A percentile compares a stretch with the other conserved stretches of the same genome.
phyloP scores from a whole-genome alignment of 352 stramenopile species.

The Globisporangium rhizosaccharum region DNA sequence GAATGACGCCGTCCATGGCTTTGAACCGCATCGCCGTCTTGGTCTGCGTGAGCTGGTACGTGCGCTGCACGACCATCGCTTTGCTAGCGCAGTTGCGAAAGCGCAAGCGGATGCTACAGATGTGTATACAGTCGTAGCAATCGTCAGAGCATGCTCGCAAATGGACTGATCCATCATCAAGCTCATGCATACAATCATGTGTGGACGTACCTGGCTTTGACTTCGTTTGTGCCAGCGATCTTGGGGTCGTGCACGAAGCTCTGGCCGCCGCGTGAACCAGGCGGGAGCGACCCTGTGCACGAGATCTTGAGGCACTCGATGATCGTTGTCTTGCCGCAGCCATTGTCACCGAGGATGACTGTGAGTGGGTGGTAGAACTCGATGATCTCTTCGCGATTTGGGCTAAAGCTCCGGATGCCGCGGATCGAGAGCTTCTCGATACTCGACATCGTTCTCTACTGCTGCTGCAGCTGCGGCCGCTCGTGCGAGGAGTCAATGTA shows the following conservation, averaged over 20 bases:
- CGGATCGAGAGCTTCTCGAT: slow-evolving; percentile 99
- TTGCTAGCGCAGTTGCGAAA: slow-evolving; percentile 91
- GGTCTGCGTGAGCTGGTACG: slow-evolving; percentile 94
- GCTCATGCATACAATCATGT: background rate
- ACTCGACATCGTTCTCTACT: slow-evolving; percentile 83
- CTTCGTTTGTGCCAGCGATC: slow-evolving; percentile 89
- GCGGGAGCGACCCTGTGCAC: slow-evolving; percentile 93
- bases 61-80: slow-evolving; percentile 90
- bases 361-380: slow-evolving; percentile 99
- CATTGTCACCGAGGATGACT: slow-evolving; percentile 96
- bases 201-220: slow-evolving; percentile 48
- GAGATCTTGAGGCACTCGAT: slow-evolving; percentile 99
- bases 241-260: slow-evolving; percentile 97
- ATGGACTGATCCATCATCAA: background rate
- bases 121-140: background rate
- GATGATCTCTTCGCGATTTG: slow-evolving; percentile 92
- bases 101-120: slow-evolving; percentile 68
- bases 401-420: slow-evolving; percentile 97
- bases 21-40: slow-evolving; percentile 92
- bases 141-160: too few species aligned
- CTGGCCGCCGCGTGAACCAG: slow-evolving; percentile 83
- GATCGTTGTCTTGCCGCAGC: slow-evolving; percentile 99
- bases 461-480: background rate
- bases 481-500: background rate
- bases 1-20: slow-evolving; percentile 93